Base-by-base conservation (phyloP, 495 filamentous ascomycete genomes). In the Saxophila tyrrhenica region DNA sequence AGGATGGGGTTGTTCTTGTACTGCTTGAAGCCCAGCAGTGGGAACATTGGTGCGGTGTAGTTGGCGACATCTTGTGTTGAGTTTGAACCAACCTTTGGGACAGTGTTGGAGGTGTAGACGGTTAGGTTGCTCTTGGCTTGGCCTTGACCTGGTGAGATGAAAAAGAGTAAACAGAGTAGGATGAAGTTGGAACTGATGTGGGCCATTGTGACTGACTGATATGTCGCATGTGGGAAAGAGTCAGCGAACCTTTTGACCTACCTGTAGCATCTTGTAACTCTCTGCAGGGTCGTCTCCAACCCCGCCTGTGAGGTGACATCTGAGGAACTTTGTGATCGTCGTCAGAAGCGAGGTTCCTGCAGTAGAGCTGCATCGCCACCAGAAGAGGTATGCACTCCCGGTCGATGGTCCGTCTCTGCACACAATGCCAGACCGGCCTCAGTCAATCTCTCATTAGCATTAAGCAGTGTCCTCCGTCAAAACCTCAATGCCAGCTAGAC, bases 1-100 rank as follows among this genome's bases (percentile, higher is more conserved):
- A 56, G 39, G 15, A 56, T 56, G 32, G 54, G 54, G 23, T 56
- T 56, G 29, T 35, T 25, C 9, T 48, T 7, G 32, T 51, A 56
- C 46, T 56, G 54, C 20, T 43, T 43, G 23, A 56, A 56, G 9
- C 19, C 19, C 17, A 56, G 48, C 25, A 56, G 53, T 3, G 54
- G 54, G 38, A 56, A 56, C 7, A 11, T 5, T n/a, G 54, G 54
- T 20, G 54, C 38, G 15, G 29, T 43, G 48, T 56, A 56, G 54
- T 56, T 51, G 2, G 47, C 10, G 3, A 52, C 54, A 20, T 44
- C 25, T 19, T 50, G 16, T 11, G 19, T 51, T 8, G 54, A 47
- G 9, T 55, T 20, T 3, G 43, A 44, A 3, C 11, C 20, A 25
- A 48, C 45, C 45, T 23, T 48, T 21, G 45, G 45, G 19, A 48